Evolutionary conservation across 345 rosid genomes (phyloP).

Genomic region (Turnera subulata): DNA sequence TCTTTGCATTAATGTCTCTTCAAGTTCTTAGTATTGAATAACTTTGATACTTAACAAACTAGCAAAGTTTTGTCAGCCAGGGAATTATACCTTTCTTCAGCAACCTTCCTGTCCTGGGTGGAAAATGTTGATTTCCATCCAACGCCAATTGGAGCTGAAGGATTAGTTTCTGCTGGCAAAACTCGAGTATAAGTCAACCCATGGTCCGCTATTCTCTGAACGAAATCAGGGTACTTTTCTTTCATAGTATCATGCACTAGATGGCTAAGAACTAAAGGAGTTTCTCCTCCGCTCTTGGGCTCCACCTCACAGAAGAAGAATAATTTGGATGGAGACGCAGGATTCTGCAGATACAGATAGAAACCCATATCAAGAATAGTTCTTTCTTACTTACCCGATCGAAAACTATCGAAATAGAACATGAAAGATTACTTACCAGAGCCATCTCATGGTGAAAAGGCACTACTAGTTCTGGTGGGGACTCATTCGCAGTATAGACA

Average conservation of each 20-base stretch:
- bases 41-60: too few relatives aligned
- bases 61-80: too few relatives aligned
- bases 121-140: slow-evolving; percentile 92
- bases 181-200: slow-evolving; percentile 68
- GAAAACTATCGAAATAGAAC: not conserved
- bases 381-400: too few relatives aligned
- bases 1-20: too few relatives aligned
- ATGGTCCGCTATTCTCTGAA: slow-evolving; percentile 53
- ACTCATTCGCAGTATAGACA: slow-evolving; percentile 84
- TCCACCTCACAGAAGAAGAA: slow-evolving; percentile 90
- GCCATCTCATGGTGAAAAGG: slow-evolving; percentile 96
- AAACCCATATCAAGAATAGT: too few relatives aligned
- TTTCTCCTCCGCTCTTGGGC: slow-evolving; percentile 84
- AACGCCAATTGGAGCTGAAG: slow-evolving; percentile 79
- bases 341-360: slow-evolving; percentile 47
- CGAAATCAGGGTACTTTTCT: slow-evolving; percentile 61
- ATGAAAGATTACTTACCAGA: slow-evolving; percentile 48
- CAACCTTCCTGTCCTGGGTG: slow-evolving; percentile 63
- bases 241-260: slow-evolving; percentile 75
- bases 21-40: too few relatives aligned
- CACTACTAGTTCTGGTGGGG: slow-evolving; percentile 28
- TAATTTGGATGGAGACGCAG: slow-evolving; percentile 81
- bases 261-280: slow-evolving; percentile 85
- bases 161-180: slow-evolving; percentile 69
- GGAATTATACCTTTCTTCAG: slow-evolving; percentile 54